These are phyloP conservation scores for Annulohypoxylon truncatum DNA, from an alignment of 2,329 filamentous ascomycete species.

Conservation along the genomic window DNA sequence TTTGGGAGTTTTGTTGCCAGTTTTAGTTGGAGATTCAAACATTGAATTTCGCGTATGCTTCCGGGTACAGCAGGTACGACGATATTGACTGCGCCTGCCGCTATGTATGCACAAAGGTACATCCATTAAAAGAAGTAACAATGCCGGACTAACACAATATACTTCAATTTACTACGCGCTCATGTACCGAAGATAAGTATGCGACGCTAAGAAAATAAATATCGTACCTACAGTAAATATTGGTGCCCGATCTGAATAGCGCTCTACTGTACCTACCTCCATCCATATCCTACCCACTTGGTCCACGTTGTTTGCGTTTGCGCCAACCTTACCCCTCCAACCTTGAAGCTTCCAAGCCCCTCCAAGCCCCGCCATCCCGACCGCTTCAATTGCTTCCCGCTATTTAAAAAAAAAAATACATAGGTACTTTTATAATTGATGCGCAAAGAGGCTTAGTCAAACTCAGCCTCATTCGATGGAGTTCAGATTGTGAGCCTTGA, in stretches of 20 bases:
- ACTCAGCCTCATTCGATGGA: constrained; percentile 31
- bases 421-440: background rate
- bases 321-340: constrained; percentile 20
- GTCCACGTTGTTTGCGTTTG: constrained; percentile 8
- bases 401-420: background rate
- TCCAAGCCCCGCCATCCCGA: constrained; percentile 28
- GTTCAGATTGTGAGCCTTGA: background rate
- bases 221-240: constrained; percentile 4
- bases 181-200: constrained; percentile 4
- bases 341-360: constrained; percentile 11
- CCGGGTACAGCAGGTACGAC: constrained; percentile 8
- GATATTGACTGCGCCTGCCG: constrained; percentile 3
- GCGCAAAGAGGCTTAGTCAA: constrained; percentile 25
- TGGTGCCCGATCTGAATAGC: constrained; percentile 30
- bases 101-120: background rate
- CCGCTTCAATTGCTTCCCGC: constrained; percentile 7
- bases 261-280: background rate
- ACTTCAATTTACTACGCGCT: background rate
- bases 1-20: background rate
- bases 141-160: constrained; percentile 8
- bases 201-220: constrained; percentile 9
- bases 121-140: background rate
- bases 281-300: constrained; percentile 6
- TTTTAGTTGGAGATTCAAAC: background rate
- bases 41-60: constrained; percentile 2